Base-by-base conservation (phyloP, 2,329 filamentous ascomycete genomes). In the Fusarium succisae region DNA sequence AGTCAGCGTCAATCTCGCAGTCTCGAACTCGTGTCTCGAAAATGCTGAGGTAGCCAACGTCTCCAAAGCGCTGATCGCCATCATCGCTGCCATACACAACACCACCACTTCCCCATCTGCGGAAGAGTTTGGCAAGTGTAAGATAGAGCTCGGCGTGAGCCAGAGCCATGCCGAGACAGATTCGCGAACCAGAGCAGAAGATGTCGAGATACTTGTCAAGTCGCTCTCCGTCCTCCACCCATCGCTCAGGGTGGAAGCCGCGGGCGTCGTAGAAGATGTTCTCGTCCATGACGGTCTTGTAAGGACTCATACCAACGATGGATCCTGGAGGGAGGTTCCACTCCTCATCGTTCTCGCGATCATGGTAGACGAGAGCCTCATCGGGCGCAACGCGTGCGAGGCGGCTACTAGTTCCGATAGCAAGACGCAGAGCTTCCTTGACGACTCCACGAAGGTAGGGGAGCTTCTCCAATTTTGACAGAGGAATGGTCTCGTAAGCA, bases 361-460 rank as follows among this genome's bases (percentile, higher is more conserved):
- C 82, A n/a, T 72, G 66, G 30, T 79, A 79, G 43, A 78, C 66
- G 26, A 82, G 73, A 7, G 76, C 73, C 68, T 83, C 81, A 35
- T 80, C 75, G 5, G 86, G 85, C 0, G 87, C 86, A 24, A 87
- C 79, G 3, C 87, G 86, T 58, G 87, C 84, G 4, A 88, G 81
- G 9, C 84, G 78, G 59, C 86, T 82, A n/a, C 83, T 85, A 6
- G 87, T 82, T 18, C 83, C 83, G 20, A 87, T 84, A 58, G 87
- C 84, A 9, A 88, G 79, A 12, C 88, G 84, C 73, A 88, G 80
- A 1, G 85, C 81, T 77, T 90, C 88, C 53, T 85, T 86, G 63
- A 89, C 82, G 7, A 88, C 85, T n/a, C 85, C 86, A 35, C 83
- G 79, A 32, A 89, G 82, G 70, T 87, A 88, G 0, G 83, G 82